phyloP scores from a whole-genome alignment of 371 early-diverging fungal species.

The Basidiobolus meristosporus region DNA sequence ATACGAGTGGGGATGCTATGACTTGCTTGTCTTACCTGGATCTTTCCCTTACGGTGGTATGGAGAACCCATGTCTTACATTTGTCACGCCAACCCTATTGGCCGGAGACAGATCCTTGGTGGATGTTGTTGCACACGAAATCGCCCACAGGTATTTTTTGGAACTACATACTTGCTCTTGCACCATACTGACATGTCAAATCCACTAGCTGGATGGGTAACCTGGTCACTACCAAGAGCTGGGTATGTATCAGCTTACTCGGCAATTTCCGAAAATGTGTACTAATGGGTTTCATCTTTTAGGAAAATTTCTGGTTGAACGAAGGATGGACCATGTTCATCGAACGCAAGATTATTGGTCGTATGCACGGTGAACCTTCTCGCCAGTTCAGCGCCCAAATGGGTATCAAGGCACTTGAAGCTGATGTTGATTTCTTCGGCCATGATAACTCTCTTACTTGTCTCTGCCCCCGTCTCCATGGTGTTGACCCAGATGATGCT shows the following conservation, averaged over 20 bases:
- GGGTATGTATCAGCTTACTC: constrained; percentile 26
- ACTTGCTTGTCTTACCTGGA: constrained; percentile 58
- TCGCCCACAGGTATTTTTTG: constrained; percentile 44
- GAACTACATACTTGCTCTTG: background rate
- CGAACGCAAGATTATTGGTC: constrained; percentile 79
- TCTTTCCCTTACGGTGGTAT: constrained; percentile 92
- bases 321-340: constrained; percentile 91
- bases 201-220: constrained; percentile 78
- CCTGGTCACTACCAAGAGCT: constrained; percentile 76
- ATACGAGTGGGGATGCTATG: constrained; percentile 93
- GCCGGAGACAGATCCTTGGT: constrained; percentile 89
- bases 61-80: constrained; percentile 93
- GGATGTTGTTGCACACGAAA: constrained; percentile 95
- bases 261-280: too few relatives aligned
- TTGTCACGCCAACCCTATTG: constrained; percentile 73
- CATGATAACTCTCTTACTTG: constrained; percentile 52
- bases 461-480: constrained; percentile 55
- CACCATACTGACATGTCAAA: too few relatives aligned
- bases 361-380: constrained; percentile 63
- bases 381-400: constrained; percentile 80
- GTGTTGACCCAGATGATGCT: constrained; percentile 87
- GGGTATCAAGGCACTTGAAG: constrained; percentile 59
- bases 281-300: background rate
- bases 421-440: constrained; percentile 63
- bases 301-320: constrained; percentile 76